Percentiles rank a stretch among this genome's conserved stretches.
Evolutionary conservation across 2,329 filamentous ascomycete species (phyloP).

Genomic region (Fusarium sulawesiense): DNA sequence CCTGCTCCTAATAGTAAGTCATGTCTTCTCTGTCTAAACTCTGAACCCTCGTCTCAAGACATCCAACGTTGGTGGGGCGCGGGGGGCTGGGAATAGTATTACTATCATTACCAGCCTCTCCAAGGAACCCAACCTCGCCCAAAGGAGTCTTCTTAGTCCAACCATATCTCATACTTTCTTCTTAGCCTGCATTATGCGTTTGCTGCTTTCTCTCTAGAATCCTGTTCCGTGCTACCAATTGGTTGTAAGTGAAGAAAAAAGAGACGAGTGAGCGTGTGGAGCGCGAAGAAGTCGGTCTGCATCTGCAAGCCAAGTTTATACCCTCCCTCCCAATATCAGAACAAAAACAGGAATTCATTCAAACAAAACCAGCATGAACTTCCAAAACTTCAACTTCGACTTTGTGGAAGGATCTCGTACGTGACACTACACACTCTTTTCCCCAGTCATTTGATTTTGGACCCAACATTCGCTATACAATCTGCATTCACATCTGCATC

Average conservation of each 20-base stretch:
- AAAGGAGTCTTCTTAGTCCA: conserved; percentile 46
- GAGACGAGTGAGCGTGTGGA: conserved; percentile 47
- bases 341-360: conserved; percentile 15
- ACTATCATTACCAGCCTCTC: conserved; percentile 39
- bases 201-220: conserved; percentile 44
- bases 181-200: conserved; percentile 47
- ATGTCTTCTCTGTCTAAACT: conserved; percentile 6
- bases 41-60: conserved; percentile 13
- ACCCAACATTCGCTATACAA: not conserved
- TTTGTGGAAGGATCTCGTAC: conserved; percentile 54
- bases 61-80: conserved; percentile 38
- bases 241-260: conserved; percentile 36
- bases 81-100: conserved; percentile 44
- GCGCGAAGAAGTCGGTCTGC: conserved; percentile 44
- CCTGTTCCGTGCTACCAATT: conserved; percentile 50
- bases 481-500: not conserved
- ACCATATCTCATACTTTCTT: conserved; percentile 48
- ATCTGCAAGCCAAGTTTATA: conserved; percentile 38
- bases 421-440: conserved; percentile 39
- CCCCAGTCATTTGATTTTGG: not conserved
- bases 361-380: conserved; percentile 50
- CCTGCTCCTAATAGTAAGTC: conserved; percentile 29
- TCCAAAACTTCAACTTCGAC: conserved; percentile 52
- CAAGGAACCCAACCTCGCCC: conserved; percentile 46
- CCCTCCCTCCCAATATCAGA: conserved; percentile 37